Base-by-base conservation (phyloP, 768 basidiomycete genomes). In the Chlorophyllum brunneum region DNA sequence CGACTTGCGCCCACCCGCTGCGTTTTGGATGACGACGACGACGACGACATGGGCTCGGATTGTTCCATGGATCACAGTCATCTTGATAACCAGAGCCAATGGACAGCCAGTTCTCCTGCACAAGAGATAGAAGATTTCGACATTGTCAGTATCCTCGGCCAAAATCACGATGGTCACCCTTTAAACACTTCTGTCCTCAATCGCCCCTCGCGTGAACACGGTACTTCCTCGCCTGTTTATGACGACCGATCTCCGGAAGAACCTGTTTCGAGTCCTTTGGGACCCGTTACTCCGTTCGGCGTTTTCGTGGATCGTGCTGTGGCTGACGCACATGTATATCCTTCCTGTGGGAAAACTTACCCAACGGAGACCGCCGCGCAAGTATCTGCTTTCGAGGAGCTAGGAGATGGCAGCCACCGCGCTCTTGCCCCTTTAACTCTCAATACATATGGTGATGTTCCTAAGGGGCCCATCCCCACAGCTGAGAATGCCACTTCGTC, bases 221-320 rank as follows among this genome's bases (percentile, higher is more conserved):
- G 76, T 53, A 73, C 76, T 4, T 87, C 83, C 66, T 76, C 81
- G 22, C 85, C 85, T 18, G 69, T 83, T 41, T 76, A 81, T 54
- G 84, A 86, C 63, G 82, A 85, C 54, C 72, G 79, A 56, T 86
- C 84, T 5, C 82, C 85, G 72, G 68, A 56, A 76, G 70, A 29
- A 78, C 73, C 51, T 83, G 85, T 58, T 29, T 87, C 85, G 4
- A 90, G 88, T 61, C 87, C 88, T 4, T 66, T 87, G 39, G 86
- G 81, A 48, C 88, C 88, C 3, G 62, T 85, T 58, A 91, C 88
- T 34, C 88, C 88, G 44, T 89, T 90, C 57, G 82, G 79, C 39
- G 81, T 88, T 55, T 90, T 79, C 54, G 77, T 90, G 31, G 88
- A 90, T 71, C 82, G 82, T 46, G 87, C 76, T 13, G 80, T 90